Evolutionary conservation across 306 rosid species (phyloP).

Genomic region (Quercus gilva): DNA sequence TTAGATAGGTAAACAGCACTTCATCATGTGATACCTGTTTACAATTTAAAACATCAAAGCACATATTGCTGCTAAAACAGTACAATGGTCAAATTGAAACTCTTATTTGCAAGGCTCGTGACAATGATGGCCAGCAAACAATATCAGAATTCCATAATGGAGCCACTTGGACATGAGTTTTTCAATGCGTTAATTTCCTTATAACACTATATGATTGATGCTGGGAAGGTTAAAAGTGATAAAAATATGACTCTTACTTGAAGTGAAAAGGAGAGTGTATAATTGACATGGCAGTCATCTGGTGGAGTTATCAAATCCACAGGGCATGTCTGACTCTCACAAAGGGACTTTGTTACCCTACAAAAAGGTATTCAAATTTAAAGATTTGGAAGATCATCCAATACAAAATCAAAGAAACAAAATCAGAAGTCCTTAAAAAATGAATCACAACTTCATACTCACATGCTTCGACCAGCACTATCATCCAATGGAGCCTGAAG

Average conservation of each 20-base stretch:
- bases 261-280: conserved; percentile 91
- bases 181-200: background rate
- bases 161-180: background rate
- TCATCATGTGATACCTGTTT: background rate
- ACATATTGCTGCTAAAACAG: background rate
- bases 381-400: conserved; percentile 1
- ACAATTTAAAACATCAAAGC: background rate
- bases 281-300: conserved; percentile 96
- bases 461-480: conserved; percentile 69
- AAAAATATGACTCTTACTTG: conserved; percentile 63
- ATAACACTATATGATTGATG: background rate
- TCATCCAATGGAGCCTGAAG: conserved; percentile 95
- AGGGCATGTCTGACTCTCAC: conserved; percentile 80
- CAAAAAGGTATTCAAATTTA: conserved; percentile 29
- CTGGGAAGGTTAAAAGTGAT: background rate
- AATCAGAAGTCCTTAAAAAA: conserved; percentile 20
- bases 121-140: background rate
- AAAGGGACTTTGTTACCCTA: conserved; percentile 80
- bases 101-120: background rate
- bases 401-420: conserved; percentile 18
- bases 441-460: conserved; percentile 43
- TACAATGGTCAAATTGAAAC: background rate
- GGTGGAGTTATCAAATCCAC: conserved; percentile 92
- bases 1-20: background rate
- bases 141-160: background rate